Evolutionary conservation across 768 basidiomycete species (phyloP), one percentile per base, ranked within the genome.

Genomic region (Tricholoma saponaceum): DNA sequence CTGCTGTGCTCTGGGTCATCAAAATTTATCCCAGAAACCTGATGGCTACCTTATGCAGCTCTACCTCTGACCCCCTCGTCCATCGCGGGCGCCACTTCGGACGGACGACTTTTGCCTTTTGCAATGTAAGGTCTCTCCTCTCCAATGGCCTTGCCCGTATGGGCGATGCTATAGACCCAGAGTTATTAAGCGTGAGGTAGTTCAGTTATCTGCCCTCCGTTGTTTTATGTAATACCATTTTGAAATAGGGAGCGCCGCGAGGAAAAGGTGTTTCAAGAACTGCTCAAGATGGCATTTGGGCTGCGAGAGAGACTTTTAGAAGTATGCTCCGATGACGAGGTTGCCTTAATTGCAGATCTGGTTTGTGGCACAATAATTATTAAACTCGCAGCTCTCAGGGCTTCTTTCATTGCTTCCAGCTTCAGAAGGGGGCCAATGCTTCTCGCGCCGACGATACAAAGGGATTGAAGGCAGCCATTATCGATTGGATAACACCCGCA

Each of bases 361-460:
- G 14, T 51, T 30, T 10, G 26, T 33, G 50, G 43, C 22, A 23
- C 14, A 5, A 44, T 23, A 44, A 39, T 14, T 44, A 44, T 13
- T 44, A 23, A 44, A 44, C 43, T 44, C 22, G 12, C 8, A 20
- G 43, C 43, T 44, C 39, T 41, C 39, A n/a, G 43, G 22, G 43
- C 43, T 23, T 10, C 43, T 44, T n/a, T n/a, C n/a, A n/a, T n/a
- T n/a, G n/a, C n/a, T n/a, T 52, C n/a, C 16, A 52, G 51, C 22
- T 52, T 30, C 51, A 52, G 51, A 52, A 52, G 35, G 51, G 51
- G 20, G 30, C 51, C 20, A 33, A 30, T 35, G 18, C 28, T 14
- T 30, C 51, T 37, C 26, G n/a, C 5, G 26, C 51, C 1, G n/a
- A 52, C 20, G 51, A 56, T 56, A 33, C 55, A 50, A 51, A 56